phyloP scores from a whole-genome alignment of 345 rosid species.

The Boechera stricta region DNA sequence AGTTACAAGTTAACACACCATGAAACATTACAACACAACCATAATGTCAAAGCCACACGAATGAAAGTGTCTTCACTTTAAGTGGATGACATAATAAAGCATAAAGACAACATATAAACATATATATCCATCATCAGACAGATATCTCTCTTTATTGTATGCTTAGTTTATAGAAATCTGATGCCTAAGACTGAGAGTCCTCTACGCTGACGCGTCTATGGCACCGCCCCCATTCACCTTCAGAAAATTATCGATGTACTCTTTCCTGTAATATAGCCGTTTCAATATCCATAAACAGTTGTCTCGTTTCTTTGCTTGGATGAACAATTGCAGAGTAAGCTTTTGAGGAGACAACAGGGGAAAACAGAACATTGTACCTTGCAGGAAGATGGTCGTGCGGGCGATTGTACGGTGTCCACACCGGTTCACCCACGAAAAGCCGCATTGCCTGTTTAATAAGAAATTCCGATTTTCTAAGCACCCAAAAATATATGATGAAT shows the following conservation, averaged over 20 bases:
- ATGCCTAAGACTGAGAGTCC: constrained; percentile 6
- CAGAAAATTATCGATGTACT: constrained; percentile 64
- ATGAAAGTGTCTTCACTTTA: neutral
- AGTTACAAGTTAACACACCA: neutral
- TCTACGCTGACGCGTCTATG: constrained; percentile 61
- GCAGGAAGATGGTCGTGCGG: constrained; percentile 88
- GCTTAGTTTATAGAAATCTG: neutral
- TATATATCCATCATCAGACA: neutral
- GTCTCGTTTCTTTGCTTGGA: neutral
- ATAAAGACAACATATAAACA: constrained; percentile 1
- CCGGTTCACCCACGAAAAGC: constrained; percentile 81
- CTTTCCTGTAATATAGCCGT: constrained; percentile 62
- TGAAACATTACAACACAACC: constrained; percentile 18
- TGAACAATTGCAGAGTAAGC: neutral
- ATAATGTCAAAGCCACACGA: constrained; percentile 12
- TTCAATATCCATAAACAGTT: neutral
- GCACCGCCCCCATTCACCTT: constrained; percentile 42
- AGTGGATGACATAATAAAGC: neutral
- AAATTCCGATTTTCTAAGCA: neutral
- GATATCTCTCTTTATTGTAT: constrained; percentile 24
- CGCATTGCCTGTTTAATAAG: constrained; percentile 71
- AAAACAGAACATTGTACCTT: constrained; percentile 50
- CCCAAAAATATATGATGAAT: neutral
- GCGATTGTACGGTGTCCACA: constrained; percentile 91
- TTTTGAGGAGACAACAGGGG: neutral